Evolutionary conservation across 306 rosid species (phyloP), one percentile per base, ranked within the genome.

Genomic region (Prunus salicina): DNA sequence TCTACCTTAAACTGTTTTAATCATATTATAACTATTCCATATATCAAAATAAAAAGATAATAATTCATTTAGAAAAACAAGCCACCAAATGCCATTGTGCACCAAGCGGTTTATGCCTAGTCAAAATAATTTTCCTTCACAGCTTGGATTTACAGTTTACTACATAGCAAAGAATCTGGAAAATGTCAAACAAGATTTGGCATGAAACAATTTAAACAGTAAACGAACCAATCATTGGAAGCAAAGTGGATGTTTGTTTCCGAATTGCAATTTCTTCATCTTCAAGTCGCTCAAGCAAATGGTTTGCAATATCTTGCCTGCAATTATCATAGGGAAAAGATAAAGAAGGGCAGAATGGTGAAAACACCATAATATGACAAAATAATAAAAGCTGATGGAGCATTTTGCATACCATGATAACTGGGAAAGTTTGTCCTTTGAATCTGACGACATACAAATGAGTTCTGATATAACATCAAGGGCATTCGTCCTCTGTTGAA

Each of bases 401-500:
- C 45, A 81, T 22, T 56, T 55, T 74, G 27, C 18, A 67, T 87
- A 91, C 98, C 97, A 80, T 73, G 87, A 73, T 81, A 84, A 77
- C 76, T 51, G 79, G 78, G 88, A 62, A 78, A 80, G 85, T 69
- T 41, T 69, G 66, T 61, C 74, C 20, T 78, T 71, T 78, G 89
- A 76, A 73, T 83, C 82, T 55, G 87, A 80, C 47, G 88, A 82
- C 71, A 80, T 73, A 75, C 73, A 84, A 76, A 94, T 69, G 69
- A 92, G 80, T 78, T 90, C 92, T 71, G 92, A 85, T 74, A 92
- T 72, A 80, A 94, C 96, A 78, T 90, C 95, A 84, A 94, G 77
- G 16, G 95, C 96, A 86, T 92, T 92, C 82, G 89, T 87, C 82
- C 97, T 91, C 81, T 89, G 96, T 43, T 82, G 80, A 86, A 82